Evolutionary conservation across 805 yeast species (phyloP), one percentile per base, ranked within the genome.

Genomic region (Myxozyma neotropica): DNA sequence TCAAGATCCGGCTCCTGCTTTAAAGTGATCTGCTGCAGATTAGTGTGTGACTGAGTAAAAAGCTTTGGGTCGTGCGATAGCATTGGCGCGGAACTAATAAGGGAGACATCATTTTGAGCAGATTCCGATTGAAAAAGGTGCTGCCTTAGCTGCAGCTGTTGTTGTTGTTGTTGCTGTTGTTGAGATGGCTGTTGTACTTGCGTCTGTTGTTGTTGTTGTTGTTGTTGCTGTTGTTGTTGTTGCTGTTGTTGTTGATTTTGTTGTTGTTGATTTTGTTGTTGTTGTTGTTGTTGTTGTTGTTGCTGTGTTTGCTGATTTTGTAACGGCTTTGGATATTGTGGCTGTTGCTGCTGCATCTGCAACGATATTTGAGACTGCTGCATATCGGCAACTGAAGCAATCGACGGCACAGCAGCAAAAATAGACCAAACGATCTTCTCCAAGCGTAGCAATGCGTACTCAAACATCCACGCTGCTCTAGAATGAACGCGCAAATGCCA

Each of bases 401-500:
- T 10, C 26, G 57, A n/a, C 1, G 65, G 65, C 31, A 62, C 66
- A 4, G 53, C 56, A 12, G 58, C 65, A 44, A 60, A 57, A 7
- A 47, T 57, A 0, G 67, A 61, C 69, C 69, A 67, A 2, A 65
- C 61, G 2, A 59, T 54, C 40, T 53, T 58, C 53, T 67, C 69
- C 8, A 67, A 50, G 4, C 63, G 48, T 23, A 64, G 33, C 15
- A 67, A 36, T 4, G 68, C 68, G 48, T 62, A 59, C 56, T 66
- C 66, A 54, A 67, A 61, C 57, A 65, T 58, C 61, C 66, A 59
- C 7, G 68, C 61, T 3, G 68, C 65, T 8, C 69, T 54, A 8
- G 69, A 64, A 45, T 61, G 61, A 4, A 66, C 59, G 7, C 66
- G 63, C 24, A 67, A 42, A 43, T 63, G 59, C 70, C 70, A 67